These are phyloP conservation scores for Yamadazyma spencermartinsiae DNA, from an alignment of 1,139 yeast species.

Conservation along the genomic window DNA sequence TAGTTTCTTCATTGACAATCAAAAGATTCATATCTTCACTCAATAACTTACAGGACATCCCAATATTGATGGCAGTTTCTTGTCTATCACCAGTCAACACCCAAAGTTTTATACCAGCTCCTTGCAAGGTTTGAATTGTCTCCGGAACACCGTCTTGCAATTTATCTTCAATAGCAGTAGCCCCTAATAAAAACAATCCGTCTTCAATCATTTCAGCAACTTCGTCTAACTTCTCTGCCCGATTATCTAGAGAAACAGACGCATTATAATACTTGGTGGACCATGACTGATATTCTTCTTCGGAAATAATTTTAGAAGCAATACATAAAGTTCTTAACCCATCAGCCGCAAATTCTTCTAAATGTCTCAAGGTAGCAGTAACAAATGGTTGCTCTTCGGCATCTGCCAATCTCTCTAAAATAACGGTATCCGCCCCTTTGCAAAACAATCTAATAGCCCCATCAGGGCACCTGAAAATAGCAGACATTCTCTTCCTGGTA, in stretches of 20 bases:
- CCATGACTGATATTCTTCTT: constrained; percentile 70
- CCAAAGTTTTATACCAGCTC: constrained; percentile 97
- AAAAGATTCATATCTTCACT: constrained; percentile 95
- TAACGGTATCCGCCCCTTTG: constrained; percentile 98
- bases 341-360: constrained; percentile 96
- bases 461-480: constrained; percentile 91
- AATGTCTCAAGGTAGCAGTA: constrained; percentile 77
- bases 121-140: constrained; percentile 89
- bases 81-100: constrained; percentile 97
- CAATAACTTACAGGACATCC: constrained; percentile 92
- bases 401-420: constrained; percentile 72
- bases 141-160: constrained; percentile 98
- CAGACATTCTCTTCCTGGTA: constrained; percentile 97
- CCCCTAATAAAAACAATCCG: constrained; percentile 81
- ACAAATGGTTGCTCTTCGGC: constrained; percentile 75
- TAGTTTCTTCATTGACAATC: constrained; percentile 82
- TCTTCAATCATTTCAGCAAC: constrained; percentile 75
- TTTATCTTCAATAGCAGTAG: constrained; percentile 98
- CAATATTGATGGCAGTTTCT: constrained; percentile 98
- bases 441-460: constrained; percentile 86
- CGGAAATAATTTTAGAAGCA: constrained; percentile 80
- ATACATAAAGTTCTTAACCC: constrained; percentile 94
- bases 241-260: constrained; percentile 72
- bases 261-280: constrained; percentile 73
- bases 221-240: constrained; percentile 73